Evolutionary conservation across 306 rosid genomes (phyloP).

Genomic region (Vicia faba): DNA sequence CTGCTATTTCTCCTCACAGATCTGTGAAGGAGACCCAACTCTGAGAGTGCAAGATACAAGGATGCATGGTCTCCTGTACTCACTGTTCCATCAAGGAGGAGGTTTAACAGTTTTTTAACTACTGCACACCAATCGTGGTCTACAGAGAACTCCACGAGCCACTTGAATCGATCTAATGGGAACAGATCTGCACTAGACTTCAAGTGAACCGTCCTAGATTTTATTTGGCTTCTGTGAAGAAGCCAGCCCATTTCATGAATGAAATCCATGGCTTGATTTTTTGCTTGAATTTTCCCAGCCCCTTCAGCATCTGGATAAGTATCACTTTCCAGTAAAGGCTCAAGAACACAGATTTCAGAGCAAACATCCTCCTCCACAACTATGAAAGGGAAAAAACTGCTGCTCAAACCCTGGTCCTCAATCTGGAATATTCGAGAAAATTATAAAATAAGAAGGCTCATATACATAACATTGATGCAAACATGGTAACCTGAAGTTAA

Average conservation of each 20-base stretch:
- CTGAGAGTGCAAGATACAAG: slow-evolving; percentile 54
- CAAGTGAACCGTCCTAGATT: slow-evolving; percentile 54
- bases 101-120: slow-evolving; percentile 65
- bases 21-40: slow-evolving; percentile 79
- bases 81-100: slow-evolving; percentile 66
- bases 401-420: slow-evolving; percentile 83
- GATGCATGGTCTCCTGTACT: slow-evolving; percentile 58
- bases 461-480: slow-evolving; percentile 12
- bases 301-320: slow-evolving; percentile 40
- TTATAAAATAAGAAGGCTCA: slow-evolving; percentile 29
- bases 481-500: neutral
- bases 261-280: slow-evolving; percentile 74
- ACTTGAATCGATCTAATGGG: slow-evolving; percentile 66
- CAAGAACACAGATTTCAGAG: slow-evolving; percentile 77
- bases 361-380: slow-evolving; percentile 86
- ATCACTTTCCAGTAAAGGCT: slow-evolving; percentile 55
- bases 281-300: slow-evolving; percentile 46
- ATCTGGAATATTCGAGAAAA: slow-evolving; percentile 54
- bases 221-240: slow-evolving; percentile 70
- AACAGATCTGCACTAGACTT: slow-evolving; percentile 55
- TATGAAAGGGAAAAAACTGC: slow-evolving; percentile 84
- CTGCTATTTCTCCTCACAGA: slow-evolving; percentile 81
- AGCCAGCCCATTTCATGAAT: slow-evolving; percentile 95
- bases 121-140: slow-evolving; percentile 90
- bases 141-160: slow-evolving; percentile 82